Conservation (phyloP, 2,329 filamentous ascomycete genomes). For the Pseudogymnoascus sp. region DNA sequence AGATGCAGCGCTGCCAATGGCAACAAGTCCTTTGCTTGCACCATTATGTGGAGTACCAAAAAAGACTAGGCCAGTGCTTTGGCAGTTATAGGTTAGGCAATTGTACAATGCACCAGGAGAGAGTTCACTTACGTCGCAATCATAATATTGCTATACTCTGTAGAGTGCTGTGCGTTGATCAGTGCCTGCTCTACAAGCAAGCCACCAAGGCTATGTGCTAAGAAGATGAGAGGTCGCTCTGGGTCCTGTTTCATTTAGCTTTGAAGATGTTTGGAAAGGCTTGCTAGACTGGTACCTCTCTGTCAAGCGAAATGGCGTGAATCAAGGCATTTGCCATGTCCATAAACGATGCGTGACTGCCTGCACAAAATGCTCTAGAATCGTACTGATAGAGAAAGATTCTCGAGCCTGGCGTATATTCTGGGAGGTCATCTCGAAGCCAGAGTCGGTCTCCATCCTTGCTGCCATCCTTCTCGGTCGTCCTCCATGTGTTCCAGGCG, state of each 20-base stretch:
- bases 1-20: conserved; percentile 15
- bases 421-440: conserved; percentile 23
- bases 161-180: conserved; percentile 23
- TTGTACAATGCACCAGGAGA: no score
- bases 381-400: conserved; percentile 25
- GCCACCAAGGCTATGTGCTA: conserved; percentile 21
- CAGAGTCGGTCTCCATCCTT: conserved; percentile 24
- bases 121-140: neutral
- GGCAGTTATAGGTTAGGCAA: no score
- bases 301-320: conserved; percentile 17
- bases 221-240: conserved; percentile 17
- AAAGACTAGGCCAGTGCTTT: conserved; percentile 22
- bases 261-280: no score
- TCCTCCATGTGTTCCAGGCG: conserved; percentile 26
- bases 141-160: conserved; percentile 13
- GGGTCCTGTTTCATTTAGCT: no score
- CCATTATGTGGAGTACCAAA: conserved; percentile 25
- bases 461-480: no score
- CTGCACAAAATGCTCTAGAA: conserved; percentile 18
- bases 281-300: no score
- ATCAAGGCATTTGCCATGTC: conserved; percentile 22
- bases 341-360: conserved; percentile 18
- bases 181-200: conserved; percentile 25
- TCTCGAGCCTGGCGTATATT: conserved; percentile 19
- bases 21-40: conserved; percentile 15